phyloP scores from a whole-genome alignment of 306 rosid genomes.

The Mimosa bimucronata region DNA sequence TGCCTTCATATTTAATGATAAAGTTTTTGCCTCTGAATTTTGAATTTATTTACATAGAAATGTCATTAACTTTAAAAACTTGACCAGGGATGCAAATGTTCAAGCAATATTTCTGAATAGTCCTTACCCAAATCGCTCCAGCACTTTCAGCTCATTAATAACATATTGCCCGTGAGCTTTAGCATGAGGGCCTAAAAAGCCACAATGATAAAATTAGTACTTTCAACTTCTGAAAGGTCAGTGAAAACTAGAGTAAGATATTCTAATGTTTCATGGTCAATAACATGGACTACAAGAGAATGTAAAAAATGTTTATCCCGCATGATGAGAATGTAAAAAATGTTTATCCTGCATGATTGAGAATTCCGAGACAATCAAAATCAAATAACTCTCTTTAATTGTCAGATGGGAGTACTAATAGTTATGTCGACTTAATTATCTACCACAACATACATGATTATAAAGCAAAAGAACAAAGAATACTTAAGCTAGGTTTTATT shows the following conservation, averaged over 20 bases:
- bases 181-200: conserved; percentile 52
- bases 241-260: neutral
- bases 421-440: neutral
- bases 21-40: conserved; percentile 54
- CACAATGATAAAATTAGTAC: conserved; percentile 10
- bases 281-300: neutral
- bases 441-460: neutral
- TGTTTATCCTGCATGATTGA: neutral
- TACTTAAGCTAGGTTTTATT: neutral
- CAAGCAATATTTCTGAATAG: neutral
- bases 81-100: neutral
- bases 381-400: conserved; percentile 7
- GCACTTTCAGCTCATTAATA: conserved; percentile 51
- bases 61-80: neutral
- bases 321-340: neutral
- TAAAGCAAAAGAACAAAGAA: neutral
- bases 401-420: neutral
- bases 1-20: conserved; percentile 54
- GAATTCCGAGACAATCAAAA: neutral
- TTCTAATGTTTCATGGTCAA: neutral
- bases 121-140: conserved; percentile 60
- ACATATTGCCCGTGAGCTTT: conserved; percentile 51
- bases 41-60: conserved; percentile 24
- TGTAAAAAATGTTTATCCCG: neutral
- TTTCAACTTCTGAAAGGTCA: neutral